Conservation (phyloP, 2,329 filamentous ascomycete genomes). For the Fusarium duplospermum region DNA sequence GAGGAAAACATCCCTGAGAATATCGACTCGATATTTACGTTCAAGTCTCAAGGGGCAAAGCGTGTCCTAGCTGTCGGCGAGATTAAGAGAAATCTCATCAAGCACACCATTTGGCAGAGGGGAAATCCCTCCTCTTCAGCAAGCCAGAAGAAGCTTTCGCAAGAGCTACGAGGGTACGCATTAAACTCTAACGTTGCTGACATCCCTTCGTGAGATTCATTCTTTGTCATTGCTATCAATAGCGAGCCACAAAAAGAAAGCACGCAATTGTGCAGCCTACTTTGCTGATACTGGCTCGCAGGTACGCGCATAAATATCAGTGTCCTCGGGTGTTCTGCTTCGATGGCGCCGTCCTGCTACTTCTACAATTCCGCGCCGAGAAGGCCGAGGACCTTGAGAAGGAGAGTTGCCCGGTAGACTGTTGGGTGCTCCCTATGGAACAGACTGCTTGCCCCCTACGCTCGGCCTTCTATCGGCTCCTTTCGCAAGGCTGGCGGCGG, state of each 20-base stretch:
- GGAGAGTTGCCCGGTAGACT: not conserved
- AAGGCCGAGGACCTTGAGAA: not conserved
- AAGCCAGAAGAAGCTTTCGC: not conserved
- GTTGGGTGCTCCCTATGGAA: not conserved
- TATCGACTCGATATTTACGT: not conserved
- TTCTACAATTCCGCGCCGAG: not conserved
- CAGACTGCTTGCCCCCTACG: not conserved
- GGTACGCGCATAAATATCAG: constrained; percentile 1
- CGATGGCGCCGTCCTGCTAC: not conserved
- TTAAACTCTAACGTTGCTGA: too few relatives aligned
- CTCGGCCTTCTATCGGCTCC: not conserved
- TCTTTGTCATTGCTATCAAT: too few relatives aligned
- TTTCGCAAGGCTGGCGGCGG: not conserved
- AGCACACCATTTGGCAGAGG: not conserved
- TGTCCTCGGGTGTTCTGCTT: constrained; percentile 4
- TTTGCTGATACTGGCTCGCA: not conserved
- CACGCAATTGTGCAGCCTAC: too few relatives aligned
- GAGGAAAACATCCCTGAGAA: not conserved
- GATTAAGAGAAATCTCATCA: not conserved
- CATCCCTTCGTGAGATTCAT: too few relatives aligned
- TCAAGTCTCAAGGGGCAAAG: not conserved
- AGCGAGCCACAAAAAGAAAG: too few relatives aligned
- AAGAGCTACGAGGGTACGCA: constrained; percentile 2
- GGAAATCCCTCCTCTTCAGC: not conserved
- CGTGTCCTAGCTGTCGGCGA: not conserved